These are phyloP conservation scores for Calonectria montana DNA, from an alignment of 2,329 filamentous ascomycete genomes.

Conservation along the genomic window DNA sequence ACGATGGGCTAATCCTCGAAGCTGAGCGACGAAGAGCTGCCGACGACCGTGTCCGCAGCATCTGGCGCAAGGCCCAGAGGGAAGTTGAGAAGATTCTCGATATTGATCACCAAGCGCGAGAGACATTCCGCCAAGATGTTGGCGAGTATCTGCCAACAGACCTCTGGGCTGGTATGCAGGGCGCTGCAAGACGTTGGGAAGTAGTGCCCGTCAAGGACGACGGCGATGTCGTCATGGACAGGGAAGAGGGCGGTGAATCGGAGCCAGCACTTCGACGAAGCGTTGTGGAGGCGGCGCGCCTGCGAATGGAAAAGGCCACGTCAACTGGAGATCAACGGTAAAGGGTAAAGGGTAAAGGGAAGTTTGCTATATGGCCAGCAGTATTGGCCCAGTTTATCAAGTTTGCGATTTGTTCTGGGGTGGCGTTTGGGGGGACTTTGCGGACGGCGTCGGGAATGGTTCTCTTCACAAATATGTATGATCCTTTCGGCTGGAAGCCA, in stretches of 20 bases:
- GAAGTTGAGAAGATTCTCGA: slow-evolving; percentile 81
- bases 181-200: slow-evolving; percentile 65
- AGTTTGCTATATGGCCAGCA: not conserved
- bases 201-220: slow-evolving; percentile 52
- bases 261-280: slow-evolving; percentile 33
- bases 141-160: slow-evolving; percentile 90
- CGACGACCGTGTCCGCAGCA: slow-evolving; percentile 77
- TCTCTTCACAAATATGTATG: slow-evolving; percentile 1
- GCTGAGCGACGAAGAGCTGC: slow-evolving; percentile 79
- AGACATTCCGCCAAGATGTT: slow-evolving; percentile 83
- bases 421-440: not conserved
- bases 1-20: slow-evolving; percentile 87
- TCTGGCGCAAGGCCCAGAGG: slow-evolving; percentile 82
- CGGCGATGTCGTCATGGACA: slow-evolving; percentile 1
- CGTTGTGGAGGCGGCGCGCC: slow-evolving; percentile 39
- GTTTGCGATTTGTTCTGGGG: not conserved
- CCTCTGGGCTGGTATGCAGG: slow-evolving; percentile 82
- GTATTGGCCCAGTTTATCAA: not conserved
- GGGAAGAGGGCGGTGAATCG: slow-evolving; percentile 23
- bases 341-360: slow-evolving; percentile 5
- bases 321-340: slow-evolving; percentile 22
- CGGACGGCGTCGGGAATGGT: not conserved
- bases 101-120: slow-evolving; percentile 77
- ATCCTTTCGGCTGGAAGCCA: not conserved
- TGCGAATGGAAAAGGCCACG: slow-evolving; percentile 27